Evolutionary conservation across 192 early-diverging fungal genomes (phyloP).

Genomic region (Chytriomyces confervae): DNA sequence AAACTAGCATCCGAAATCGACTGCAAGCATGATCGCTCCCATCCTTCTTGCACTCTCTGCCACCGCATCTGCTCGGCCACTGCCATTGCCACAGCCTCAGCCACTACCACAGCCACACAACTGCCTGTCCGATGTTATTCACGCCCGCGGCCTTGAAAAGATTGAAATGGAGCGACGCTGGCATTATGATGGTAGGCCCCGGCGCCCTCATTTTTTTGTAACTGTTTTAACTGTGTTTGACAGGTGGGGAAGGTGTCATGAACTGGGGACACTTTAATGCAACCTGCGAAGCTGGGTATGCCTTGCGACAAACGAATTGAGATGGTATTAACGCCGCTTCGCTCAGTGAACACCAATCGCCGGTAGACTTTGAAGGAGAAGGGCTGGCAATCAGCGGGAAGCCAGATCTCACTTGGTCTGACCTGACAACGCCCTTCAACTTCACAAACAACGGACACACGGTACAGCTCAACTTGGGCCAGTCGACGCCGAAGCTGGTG

Average conservation of each 20-base stretch:
- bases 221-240: neutral
- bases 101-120: neutral
- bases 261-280: neutral
- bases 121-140: conserved; percentile 24
- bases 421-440: conserved; percentile 6
- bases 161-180: conserved; percentile 6
- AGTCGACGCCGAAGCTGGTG: neutral
- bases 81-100: too few relatives aligned
- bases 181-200: neutral
- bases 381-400: neutral
- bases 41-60: too few relatives aligned
- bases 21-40: too few relatives aligned
- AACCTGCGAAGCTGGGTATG: neutral
- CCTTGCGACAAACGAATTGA: neutral
- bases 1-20: too few relatives aligned
- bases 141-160: neutral
- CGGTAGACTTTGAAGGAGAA: conserved; percentile 53
- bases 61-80: too few relatives aligned
- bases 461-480: conserved; percentile 20
- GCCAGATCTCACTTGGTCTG: neutral
- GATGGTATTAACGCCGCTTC: neutral
- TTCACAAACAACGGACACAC: conserved; percentile 53
- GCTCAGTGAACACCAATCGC: conserved; percentile 49
- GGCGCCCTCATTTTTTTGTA: too few relatives aligned
- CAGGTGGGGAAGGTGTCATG: neutral